phyloP scores from a whole-genome alignment of 768 basidiomycete species.

The Coprinopsis marcescibilis region DNA sequence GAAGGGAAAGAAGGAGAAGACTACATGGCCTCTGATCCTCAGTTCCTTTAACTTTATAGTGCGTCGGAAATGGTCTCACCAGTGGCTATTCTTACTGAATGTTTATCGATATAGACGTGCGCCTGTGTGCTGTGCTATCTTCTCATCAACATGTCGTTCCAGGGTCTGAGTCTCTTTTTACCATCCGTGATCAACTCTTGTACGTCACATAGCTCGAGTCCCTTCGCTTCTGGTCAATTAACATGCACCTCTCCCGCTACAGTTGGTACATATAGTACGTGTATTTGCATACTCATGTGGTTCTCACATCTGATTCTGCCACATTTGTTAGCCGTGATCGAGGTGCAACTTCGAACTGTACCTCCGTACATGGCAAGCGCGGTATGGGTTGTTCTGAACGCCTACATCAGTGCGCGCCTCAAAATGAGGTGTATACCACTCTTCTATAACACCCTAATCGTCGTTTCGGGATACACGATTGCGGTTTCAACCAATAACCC shows the following conservation, averaged over 20 bases:
- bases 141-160: conserved; percentile 29
- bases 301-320: conserved; percentile 1
- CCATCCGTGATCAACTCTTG: conserved; percentile 35
- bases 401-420: conserved; percentile 30
- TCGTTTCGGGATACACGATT: conserved; percentile 37
- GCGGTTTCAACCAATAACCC: conserved; percentile 34
- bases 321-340: conserved; percentile 29
- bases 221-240: not conserved
- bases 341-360: conserved; percentile 42
- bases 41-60: conserved; percentile 21
- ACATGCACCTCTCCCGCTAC: not conserved
- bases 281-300: not conserved
- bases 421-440: conserved; percentile 30
- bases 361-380: conserved; percentile 37
- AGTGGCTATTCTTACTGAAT: not conserved
- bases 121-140: conserved; percentile 24
- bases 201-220: conserved; percentile 18
- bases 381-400: conserved; percentile 31
- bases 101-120: conserved; percentile 19
- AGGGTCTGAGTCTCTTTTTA: conserved; percentile 30
- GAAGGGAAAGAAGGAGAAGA: conserved; percentile 23
- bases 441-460: conserved; percentile 27
- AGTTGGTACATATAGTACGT: conserved; percentile 33
- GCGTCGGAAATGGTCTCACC: not conserved
- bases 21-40: conserved; percentile 19